Evolutionary conservation across 768 basidiomycete genomes (phyloP).

Genomic region (Tylopilus balloui): DNA sequence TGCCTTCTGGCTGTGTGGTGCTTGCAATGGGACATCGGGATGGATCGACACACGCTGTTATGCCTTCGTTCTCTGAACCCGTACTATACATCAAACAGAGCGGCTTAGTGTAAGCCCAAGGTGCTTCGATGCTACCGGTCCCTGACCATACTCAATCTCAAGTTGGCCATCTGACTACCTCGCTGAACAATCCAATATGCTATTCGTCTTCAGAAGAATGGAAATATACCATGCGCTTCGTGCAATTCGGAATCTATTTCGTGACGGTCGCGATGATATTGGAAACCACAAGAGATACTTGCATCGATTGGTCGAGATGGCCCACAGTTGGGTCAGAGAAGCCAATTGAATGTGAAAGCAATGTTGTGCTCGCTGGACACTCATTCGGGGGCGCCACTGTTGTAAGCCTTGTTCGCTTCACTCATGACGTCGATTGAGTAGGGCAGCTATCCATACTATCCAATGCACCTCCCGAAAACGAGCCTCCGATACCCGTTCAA

Average conservation of each 20-base stretch:
- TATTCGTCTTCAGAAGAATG: conserved; percentile 56
- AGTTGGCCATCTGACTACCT: conserved; percentile 26
- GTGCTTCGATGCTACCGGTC: background rate
- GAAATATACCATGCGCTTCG: conserved; percentile 65
- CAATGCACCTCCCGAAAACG: conserved; percentile 39
- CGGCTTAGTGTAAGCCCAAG: conserved; percentile 47
- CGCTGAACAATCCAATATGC: conserved; percentile 24
- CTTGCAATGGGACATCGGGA: conserved; percentile 82
- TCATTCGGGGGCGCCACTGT: conserved; percentile 55
- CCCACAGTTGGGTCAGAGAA: conserved; percentile 16
- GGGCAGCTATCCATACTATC: conserved; percentile 55
- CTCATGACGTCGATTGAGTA: background rate
- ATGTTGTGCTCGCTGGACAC: conserved; percentile 46
- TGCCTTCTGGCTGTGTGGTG: conserved; percentile 76
- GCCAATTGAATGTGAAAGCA: conserved; percentile 31
- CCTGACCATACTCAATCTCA: background rate
- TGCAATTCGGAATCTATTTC: conserved; percentile 55
- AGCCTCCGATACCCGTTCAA: conserved; percentile 46
- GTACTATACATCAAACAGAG: conserved; percentile 53
- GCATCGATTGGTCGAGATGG: conserved; percentile 43
- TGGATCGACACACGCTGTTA: conserved; percentile 59
- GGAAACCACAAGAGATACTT: conserved; percentile 35
- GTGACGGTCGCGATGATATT: conserved; percentile 30
- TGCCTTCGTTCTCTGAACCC: conserved; percentile 31
- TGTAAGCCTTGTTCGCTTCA: conserved; percentile 30